phyloP scores from a whole-genome alignment of 768 basidiomycete species.

The Kwoniella bestiolae region DNA sequence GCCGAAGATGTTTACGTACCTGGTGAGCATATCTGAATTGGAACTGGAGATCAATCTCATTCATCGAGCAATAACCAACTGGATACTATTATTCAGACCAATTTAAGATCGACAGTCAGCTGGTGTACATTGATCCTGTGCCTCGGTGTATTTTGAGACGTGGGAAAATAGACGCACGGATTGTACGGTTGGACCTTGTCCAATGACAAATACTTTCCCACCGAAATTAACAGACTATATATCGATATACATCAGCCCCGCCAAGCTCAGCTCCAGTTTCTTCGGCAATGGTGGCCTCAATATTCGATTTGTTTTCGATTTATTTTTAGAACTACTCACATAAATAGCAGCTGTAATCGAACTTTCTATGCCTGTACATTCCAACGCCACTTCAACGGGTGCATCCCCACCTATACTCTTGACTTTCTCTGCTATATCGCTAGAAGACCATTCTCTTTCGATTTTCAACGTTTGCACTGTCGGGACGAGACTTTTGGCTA shows the following conservation, averaged over 20 bases:
- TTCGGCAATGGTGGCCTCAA: neutral
- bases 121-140: too few species aligned
- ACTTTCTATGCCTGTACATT: constrained; percentile 60
- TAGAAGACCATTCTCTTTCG: constrained; percentile 41
- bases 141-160: too few species aligned
- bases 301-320: neutral
- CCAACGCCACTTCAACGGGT: constrained; percentile 53
- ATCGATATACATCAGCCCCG: neutral
- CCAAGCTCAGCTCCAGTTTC: too few species aligned
- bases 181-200: constrained; percentile 58
- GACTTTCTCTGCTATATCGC: constrained; percentile 49
- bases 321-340: constrained; percentile 42
- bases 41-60: constrained; percentile 59
- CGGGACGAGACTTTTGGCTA: constrained; percentile 59
- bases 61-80: constrained; percentile 57
- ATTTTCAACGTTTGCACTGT: constrained; percentile 56
- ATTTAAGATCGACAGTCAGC: too few species aligned
- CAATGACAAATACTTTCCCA: constrained; percentile 59
- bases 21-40: constrained; percentile 59
- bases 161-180: constrained; percentile 41
- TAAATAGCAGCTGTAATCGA: constrained; percentile 57
- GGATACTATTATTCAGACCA: constrained; percentile 44
- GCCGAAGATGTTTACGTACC: constrained; percentile 28
- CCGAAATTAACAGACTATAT: constrained; percentile 56
- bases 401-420: constrained; percentile 50